A percentile compares a stretch with the other conserved stretches of the same genome.
phyloP scores from a whole-genome alignment of 805 yeast species.

The Yamadazyma scolyti region DNA sequence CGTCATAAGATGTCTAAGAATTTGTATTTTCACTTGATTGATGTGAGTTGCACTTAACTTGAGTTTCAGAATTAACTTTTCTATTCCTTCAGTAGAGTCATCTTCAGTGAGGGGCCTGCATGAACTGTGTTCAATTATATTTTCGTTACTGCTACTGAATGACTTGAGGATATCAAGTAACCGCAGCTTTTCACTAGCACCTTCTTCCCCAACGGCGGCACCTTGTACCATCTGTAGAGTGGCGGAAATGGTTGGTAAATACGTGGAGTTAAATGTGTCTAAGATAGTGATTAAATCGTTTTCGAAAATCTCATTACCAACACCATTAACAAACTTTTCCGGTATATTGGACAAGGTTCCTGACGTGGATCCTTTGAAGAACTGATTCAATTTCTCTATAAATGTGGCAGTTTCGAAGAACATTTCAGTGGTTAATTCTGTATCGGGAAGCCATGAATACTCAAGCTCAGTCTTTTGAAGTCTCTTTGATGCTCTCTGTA shows the following conservation, averaged over 20 bases:
- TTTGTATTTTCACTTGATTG: constrained; percentile 18
- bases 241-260: too few relatives aligned
- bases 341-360: too few relatives aligned
- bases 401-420: constrained; percentile 10
- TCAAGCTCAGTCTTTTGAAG: constrained; percentile 10
- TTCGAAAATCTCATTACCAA: too few relatives aligned
- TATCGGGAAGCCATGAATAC: constrained; percentile 5
- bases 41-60: constrained; percentile 5
- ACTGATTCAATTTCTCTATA: constrained; percentile 4
- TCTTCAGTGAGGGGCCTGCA: neutral
- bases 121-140: neutral
- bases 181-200: constrained; percentile 20
- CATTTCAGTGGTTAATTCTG: constrained; percentile 6
- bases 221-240: too few relatives aligned
- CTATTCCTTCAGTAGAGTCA: neutral
- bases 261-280: too few relatives aligned
- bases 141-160: constrained; percentile 6
- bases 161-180: constrained; percentile 33
- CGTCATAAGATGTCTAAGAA: constrained; percentile 22
- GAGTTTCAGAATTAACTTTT: constrained; percentile 1
- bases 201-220: too few relatives aligned
- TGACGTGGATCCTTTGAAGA: neutral
- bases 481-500: constrained; percentile 13
- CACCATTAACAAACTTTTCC: too few relatives aligned
- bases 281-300: too few relatives aligned